Evolutionary conservation across 768 basidiomycete species (phyloP).

Genomic region (Trichaptum fuscoviolaceum): DNA sequence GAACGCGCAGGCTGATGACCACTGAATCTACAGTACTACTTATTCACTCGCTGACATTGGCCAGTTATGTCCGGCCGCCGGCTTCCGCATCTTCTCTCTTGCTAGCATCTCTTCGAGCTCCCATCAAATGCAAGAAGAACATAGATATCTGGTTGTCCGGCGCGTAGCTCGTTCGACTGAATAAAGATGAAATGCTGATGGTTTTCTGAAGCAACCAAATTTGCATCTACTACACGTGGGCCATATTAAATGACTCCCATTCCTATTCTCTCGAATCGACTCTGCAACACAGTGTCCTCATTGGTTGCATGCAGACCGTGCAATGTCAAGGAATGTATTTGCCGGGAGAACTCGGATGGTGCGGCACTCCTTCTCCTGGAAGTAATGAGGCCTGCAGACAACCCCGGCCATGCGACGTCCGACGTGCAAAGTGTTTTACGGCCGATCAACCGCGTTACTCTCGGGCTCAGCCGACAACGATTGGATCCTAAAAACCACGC

Average conservation of each 20-base stretch:
- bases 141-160: background rate
- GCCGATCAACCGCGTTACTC: background rate
- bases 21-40: background rate
- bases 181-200: background rate
- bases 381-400: background rate
- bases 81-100: background rate
- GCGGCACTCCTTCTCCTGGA: background rate
- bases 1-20: background rate
- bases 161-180: background rate
- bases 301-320: background rate
- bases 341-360: background rate
- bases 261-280: background rate
- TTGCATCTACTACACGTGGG: background rate
- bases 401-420: background rate
- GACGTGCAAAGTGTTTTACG: background rate
- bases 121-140: background rate
- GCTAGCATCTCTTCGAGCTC: background rate
- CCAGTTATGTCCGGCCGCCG: background rate
- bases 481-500: too few species aligned
- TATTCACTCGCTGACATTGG: background rate
- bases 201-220: background rate
- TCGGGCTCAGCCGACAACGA: background rate
- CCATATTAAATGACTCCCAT: background rate
- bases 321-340: background rate
- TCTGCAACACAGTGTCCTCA: background rate